These are phyloP conservation scores for Botrytis galanthina DNA, from an alignment of 2,329 filamentous ascomycete species.

Conservation along the genomic window DNA sequence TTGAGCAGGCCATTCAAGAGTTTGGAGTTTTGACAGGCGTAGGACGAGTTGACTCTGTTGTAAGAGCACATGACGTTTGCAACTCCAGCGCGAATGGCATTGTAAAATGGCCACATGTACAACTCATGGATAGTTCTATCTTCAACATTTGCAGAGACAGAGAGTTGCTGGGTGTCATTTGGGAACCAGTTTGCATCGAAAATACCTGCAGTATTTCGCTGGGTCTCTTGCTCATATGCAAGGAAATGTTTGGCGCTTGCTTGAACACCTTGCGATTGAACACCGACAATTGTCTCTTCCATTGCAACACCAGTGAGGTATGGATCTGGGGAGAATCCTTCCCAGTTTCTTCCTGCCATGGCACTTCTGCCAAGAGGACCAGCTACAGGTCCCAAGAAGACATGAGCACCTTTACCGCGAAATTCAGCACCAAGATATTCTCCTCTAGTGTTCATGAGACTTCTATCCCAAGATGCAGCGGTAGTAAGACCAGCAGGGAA, in stretches of 20 bases:
- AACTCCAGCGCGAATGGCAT: constrained; percentile 74
- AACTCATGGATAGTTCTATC: constrained; percentile 73
- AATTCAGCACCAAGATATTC: constrained; percentile 57
- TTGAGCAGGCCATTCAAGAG: constrained; percentile 50
- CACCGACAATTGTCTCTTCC: constrained; percentile 38
- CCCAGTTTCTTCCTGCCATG: constrained; percentile 45
- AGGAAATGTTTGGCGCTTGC: constrained; percentile 43
- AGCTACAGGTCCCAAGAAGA: constrained; percentile 56
- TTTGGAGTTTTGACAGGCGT: constrained; percentile 50
- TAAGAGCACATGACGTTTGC: constrained; percentile 69
- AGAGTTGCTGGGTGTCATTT: constrained; percentile 40
- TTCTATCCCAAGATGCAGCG: constrained; percentile 66
- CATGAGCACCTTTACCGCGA: constrained; percentile 70
- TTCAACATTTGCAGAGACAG: constrained; percentile 66
- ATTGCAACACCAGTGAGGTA: constrained; percentile 39
- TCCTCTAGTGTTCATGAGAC: constrained; percentile 53
- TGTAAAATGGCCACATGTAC: constrained; percentile 83
- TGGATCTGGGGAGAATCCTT: constrained; percentile 38
- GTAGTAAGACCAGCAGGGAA: constrained; percentile 67
- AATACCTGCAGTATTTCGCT: constrained; percentile 30
- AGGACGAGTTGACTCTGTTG: constrained; percentile 49
- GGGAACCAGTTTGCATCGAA: constrained; percentile 5
- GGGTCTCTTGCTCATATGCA: constrained; percentile 53
- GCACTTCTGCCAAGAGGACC: constrained; percentile 50
- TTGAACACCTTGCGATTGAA: constrained; percentile 40